Evolutionary conservation across 148 eudicot genomes (phyloP), one percentile per base, ranked within the genome.

Genomic region (Fagopyrum homotropicum): DNA sequence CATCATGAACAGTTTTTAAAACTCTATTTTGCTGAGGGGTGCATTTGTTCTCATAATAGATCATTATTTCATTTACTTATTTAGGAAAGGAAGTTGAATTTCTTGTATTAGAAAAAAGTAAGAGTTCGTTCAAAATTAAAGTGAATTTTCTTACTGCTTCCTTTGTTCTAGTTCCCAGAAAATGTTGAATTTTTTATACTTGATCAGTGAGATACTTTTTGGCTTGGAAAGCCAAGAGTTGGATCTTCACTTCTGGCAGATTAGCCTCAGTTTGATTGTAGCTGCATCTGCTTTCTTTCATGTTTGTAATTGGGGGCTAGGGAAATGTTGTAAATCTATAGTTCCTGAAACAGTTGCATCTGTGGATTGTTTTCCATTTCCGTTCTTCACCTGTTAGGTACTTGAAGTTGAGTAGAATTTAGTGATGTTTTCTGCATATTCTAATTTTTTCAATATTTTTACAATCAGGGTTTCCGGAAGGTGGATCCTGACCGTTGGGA

Each of bases 401-500:
- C 52, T 52, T 52, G 57, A 2, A 52, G 4, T 52, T 52, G 57
- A 10, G 54, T 29, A 46, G 54, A 29, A 10, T 72, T 45, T 72
- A 45, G 30, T 19, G 3, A 11, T 45, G 22, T 70, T 44, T 45
- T 43, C 46, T 7, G 45, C 9, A 43, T n/a, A 9, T 26, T 44
- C 57, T 49, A 12, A 47, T 69, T 6, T 19, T 70, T 49, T 15
- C 16, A 9, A 63, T 51, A 19, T 52, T 35, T 35, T 35, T 69
- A 15, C 51, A 9, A 44, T 73, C 83, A 88, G 92, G 92, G 92
- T 45, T 88, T 88, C 55, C 75, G 85, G 72, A 88, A 88, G 78
- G 89, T 88, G 71, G 89, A 88, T 80, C 88, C 89, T 50, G 89
- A 88, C 72, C 89, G 89, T 15, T 88, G 89, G 89, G 92, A 88